These are phyloP conservation scores for Hyphochytrium catenoides DNA, from an alignment of 352 stramenopile species.

Conservation along the genomic window DNA sequence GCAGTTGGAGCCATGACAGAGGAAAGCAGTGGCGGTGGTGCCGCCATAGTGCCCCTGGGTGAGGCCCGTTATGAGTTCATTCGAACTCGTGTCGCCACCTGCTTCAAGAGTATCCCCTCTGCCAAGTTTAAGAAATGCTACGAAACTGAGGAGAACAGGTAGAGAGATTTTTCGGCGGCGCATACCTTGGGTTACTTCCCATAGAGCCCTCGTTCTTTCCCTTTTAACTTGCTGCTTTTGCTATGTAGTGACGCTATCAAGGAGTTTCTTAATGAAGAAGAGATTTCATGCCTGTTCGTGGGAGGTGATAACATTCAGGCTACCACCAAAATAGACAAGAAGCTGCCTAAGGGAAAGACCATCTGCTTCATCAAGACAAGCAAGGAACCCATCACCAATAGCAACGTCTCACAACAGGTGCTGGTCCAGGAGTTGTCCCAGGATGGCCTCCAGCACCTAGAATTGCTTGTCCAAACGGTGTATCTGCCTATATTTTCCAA, in stretches of 20 bases:
- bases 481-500: conserved; percentile 89
- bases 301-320: conserved; percentile 58
- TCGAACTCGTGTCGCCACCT: too few species aligned
- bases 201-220: background rate
- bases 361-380: conserved; percentile 74
- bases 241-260: conserved; percentile 24
- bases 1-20: too few species aligned
- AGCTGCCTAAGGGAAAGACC: conserved; percentile 60
- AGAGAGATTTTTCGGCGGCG: conserved; percentile 2
- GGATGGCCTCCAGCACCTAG: conserved; percentile 80
- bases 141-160: conserved; percentile 22
- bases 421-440: conserved; percentile 56
- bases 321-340: conserved; percentile 56
- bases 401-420: conserved; percentile 62
- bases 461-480: conserved; percentile 77
- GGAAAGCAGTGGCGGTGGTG: too few species aligned
- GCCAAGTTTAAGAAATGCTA: conserved; percentile 46
- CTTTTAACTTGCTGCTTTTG: background rate
- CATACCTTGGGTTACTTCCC: background rate
- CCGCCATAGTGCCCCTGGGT: too few species aligned
- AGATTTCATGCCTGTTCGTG: conserved; percentile 62
- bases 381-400: conserved; percentile 37
- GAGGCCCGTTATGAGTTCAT: too few species aligned
- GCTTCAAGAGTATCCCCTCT: too few species aligned
- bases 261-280: conserved; percentile 61